A percentile compares a stretch with the other conserved stretches of the same genome.
phyloP scores from a whole-genome alignment of 1,284 basidiomycete species.

The Afroboletus lepidellus region DNA sequence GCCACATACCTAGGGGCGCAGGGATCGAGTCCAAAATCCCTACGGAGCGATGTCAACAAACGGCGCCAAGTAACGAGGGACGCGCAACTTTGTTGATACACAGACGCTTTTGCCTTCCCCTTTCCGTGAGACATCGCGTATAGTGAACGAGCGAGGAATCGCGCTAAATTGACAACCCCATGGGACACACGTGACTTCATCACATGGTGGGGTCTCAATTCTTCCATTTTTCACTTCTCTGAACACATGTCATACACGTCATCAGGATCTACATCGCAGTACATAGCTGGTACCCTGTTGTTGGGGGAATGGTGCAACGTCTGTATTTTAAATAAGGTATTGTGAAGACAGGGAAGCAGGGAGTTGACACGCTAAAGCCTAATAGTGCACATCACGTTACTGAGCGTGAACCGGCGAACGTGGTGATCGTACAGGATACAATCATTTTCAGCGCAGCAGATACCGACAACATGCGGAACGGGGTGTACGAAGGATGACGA shows the following conservation, averaged over 20 bases:
- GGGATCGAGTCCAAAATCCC: constrained; percentile 28
- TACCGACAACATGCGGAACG: constrained; percentile 32
- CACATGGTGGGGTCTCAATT: constrained; percentile 15
- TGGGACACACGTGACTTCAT: constrained; percentile 18
- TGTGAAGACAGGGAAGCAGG: neutral
- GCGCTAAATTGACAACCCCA: neutral
- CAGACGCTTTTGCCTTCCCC: constrained; percentile 14
- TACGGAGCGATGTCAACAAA: constrained; percentile 8
- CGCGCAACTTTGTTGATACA: constrained; percentile 24
- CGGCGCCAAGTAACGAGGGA: neutral
- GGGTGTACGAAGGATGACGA: constrained; percentile 19
- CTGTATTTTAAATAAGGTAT: no score
- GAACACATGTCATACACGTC: neutral
- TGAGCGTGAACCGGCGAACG: neutral
- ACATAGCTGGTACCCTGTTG: no score
- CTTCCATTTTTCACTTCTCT: no score
- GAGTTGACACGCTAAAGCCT: neutral
- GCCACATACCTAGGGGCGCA: constrained; percentile 35
- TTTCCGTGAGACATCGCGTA: constrained; percentile 21
- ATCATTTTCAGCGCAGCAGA: constrained; percentile 31
- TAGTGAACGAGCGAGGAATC: neutral
- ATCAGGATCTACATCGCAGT: no score
- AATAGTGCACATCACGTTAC: neutral
- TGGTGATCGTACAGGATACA: constrained; percentile 31
- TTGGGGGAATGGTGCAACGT: no score